Evolutionary conservation across 1,284 basidiomycete species (phyloP), one percentile per base, ranked within the genome.

Genomic region (Anthracocystis panici-leucophaei): DNA sequence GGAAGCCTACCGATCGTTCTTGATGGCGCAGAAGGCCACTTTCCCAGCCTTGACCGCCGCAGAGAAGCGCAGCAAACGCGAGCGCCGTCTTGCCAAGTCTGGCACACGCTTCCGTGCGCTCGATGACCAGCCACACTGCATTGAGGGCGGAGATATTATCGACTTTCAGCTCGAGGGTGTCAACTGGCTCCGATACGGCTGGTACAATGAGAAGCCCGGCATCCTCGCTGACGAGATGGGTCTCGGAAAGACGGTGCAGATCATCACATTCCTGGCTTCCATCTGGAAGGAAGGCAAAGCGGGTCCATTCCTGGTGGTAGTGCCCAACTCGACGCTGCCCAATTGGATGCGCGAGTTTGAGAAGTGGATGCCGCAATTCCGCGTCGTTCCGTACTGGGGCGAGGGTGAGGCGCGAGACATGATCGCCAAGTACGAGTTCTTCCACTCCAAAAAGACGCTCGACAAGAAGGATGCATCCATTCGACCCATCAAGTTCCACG

Each of bases 141-240:
- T 88, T 38, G 83, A 82, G 7, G 86, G 87, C 21, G 87, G 87
- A 8, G 58, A 72, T 38, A 86, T 87, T 51, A 85, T 73, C 61
- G 68, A 73, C 58, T 78, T 76, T 53, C 83, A 95, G 91, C 88
- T 96, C 25, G 91, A 94, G 56, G 95, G 96, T 6, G 91, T 97
- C 70, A 95, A 95, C 72, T 97, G 95, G 94, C 88, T 97, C 25
- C 78, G 78, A 38, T 82, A 67, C 27, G 68, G 81, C 51, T 81
- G 75, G 79, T 65, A 77, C 90, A 91, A 90, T 75, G 88, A 89
- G 48, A 93, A 95, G 73, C 91, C 91, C 41, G 95, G 92, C 77
- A 98, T 97, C 75, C 89, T 98, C n/a, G 95, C 95, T 3, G 96
- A 99, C 82, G 96, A 98, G 86, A 98, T 99, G 96, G 67, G 76